phyloP scores from a whole-genome alignment of 192 early-diverging fungal species.

The Podila horticola region DNA sequence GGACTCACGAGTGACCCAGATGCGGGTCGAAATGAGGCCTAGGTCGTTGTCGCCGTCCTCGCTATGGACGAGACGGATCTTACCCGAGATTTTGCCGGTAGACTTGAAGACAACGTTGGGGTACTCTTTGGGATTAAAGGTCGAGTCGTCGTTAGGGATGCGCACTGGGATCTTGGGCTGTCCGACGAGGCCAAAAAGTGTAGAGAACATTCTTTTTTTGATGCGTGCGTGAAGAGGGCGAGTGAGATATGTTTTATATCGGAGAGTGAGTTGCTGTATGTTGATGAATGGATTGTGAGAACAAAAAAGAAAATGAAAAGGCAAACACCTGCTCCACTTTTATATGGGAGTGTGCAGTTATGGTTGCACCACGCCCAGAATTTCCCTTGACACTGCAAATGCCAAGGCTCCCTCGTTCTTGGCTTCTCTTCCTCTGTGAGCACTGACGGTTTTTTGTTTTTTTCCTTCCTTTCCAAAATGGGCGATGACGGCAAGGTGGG shows the following conservation, averaged over 20 bases:
- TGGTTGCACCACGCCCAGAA: no score
- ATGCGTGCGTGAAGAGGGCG: no score
- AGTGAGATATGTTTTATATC: neutral
- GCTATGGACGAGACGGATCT: conserved; percentile 30
- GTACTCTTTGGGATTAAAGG: conserved; percentile 46
- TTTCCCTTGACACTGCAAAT: no score
- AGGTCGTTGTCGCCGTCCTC: conserved; percentile 25
- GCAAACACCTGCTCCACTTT: no score
- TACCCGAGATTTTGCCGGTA: conserved; percentile 18
- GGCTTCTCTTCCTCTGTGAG: no score
- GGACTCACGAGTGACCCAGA: conserved; percentile 20
- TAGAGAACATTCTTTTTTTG: conserved; percentile 10
- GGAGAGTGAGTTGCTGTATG: neutral
- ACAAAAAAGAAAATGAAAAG: neutral
- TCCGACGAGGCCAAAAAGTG: neutral
- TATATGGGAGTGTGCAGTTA: no score
- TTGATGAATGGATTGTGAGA: neutral
- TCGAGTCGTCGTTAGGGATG: conserved; percentile 40
- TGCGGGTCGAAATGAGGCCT: conserved; percentile 32
- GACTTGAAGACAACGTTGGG: conserved; percentile 36
- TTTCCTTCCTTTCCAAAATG: no score
- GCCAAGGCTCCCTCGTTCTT: no score
- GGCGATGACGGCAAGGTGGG: no score
- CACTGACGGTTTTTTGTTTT: no score
- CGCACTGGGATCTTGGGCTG: conserved; percentile 32